Base-by-base conservation (phyloP, 352 stramenopile genomes). In the Elongisporangium anandrum region DNA sequence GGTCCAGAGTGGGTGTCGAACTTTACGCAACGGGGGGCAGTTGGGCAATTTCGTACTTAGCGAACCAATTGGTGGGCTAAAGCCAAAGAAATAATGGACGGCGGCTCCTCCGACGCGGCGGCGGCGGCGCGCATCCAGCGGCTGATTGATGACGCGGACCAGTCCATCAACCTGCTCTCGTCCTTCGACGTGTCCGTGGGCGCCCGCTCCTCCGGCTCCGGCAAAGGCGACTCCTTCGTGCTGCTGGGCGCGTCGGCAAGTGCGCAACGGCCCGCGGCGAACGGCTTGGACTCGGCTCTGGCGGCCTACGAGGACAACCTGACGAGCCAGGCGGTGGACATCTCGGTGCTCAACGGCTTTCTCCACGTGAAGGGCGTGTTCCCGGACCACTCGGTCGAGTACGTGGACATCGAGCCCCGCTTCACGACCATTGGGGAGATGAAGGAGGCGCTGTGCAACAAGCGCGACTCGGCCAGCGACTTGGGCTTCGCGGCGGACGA, bases 361-460 rank as follows among this genome's bases (percentile, higher is more conserved):
- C 64, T 92, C n/a, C 85, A 94, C 61, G 75, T 94, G 24, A 92
- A 92, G 48, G 85, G 82, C 56, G 70, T 91, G 24, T 94, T 94
- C 49, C 79, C 85, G 1, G 85, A 95, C 63, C 77, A 90, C 56
- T 90, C 80, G 23, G 81, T 87, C 13, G 85, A 92, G 67, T 95
- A 87, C 50, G 79, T 86, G 16, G 85, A 95, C 52, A 71, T 95
- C 4, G 79, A 93, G 24, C 77, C 85, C 50, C 75, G 75, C 0
- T 73, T 89, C 24, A 82, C 79, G 24, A 93, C 83, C 4, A 69
- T 95, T 19, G 68, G 73, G n/a, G 81, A 92, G 50, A 57, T 92
- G 9, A 90, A 93, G 62, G 61, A 54, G 52, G 70, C 72, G 51
- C 63, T 92, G 2, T 95, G 83, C 50, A 72, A 68, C 16, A 81